Evolutionary conservation across 768 basidiomycete species (phyloP).

Genomic region (Suillus weaverae): DNA sequence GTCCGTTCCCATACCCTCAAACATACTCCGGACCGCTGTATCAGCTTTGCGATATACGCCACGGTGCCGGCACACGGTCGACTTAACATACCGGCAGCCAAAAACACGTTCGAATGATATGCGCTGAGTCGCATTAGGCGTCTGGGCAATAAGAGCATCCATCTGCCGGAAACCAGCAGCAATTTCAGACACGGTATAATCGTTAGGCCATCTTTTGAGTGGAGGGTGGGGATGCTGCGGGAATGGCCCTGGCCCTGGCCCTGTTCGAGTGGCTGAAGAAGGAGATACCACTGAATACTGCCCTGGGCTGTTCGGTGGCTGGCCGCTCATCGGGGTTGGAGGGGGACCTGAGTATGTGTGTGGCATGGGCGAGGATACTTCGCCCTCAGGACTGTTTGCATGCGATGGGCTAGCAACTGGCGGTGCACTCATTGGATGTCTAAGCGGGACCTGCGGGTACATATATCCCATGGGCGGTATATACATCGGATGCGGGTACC

Average conservation of each 20-base stretch:
- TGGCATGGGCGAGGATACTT: constrained; percentile 14
- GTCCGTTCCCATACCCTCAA: constrained; percentile 51
- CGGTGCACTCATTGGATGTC: constrained; percentile 22
- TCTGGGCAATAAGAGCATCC: constrained; percentile 36
- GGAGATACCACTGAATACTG: constrained; percentile 12
- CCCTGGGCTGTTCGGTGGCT: constrained; percentile 20
- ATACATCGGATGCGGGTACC: constrained; percentile 29
- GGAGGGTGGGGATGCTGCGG: constrained; percentile 62
- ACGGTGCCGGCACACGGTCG: constrained; percentile 71
- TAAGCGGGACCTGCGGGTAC: constrained; percentile 28
- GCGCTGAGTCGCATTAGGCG: constrained; percentile 56
- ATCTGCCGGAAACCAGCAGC: constrained; percentile 58
- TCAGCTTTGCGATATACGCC: constrained; percentile 65
- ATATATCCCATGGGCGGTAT: constrained; percentile 31
- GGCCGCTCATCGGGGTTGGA: constrained; percentile 21
- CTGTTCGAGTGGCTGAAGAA: constrained; percentile 20
- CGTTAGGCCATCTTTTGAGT: constrained; percentile 75
- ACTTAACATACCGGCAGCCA: constrained; percentile 70
- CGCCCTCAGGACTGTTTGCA: constrained; percentile 16
- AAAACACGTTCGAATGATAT: constrained; percentile 70
- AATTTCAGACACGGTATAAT: constrained; percentile 69
- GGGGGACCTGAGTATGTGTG: constrained; percentile 20
- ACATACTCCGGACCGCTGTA: constrained; percentile 45
- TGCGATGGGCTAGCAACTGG: constrained; percentile 16
- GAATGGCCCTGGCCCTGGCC: constrained; percentile 28